Evolutionary conservation across 495 filamentous ascomycete species (phyloP), one percentile per base, ranked within the genome.

Genomic region (Filosporella fistucella): DNA sequence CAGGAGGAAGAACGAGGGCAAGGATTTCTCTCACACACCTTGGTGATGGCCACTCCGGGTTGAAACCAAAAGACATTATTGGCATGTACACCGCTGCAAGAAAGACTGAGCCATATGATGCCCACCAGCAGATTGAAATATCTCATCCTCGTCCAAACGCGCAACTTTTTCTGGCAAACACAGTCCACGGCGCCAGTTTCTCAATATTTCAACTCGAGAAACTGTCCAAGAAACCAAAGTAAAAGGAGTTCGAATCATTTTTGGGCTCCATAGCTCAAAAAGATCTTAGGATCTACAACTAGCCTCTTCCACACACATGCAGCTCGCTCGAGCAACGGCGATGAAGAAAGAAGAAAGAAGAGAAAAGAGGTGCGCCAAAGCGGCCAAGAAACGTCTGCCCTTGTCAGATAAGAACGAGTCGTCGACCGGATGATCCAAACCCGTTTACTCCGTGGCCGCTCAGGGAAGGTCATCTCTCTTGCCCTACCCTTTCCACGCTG

Each of bases 11-110:
- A 13, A 12, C 2, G 20, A 35, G 2, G 2, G 16, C 13, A 2
- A 2, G 4, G 2, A 10, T 14, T 17, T 12, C 23, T 2, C 10
- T 21, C 13, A 36, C 38, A 25, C 16, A 49, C 47, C 26, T 26
- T 49, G 18, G 47, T 49, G 18, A 49, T 43, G 14, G 47, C 14
- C 17, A 25, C 47, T 2, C 30, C 30, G 1, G 47, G 47, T 3
- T 29, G 25, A 26, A 49, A 42, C 28, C 37, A 49, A 1, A 43
- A 34, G 14, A 20, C 20, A 18, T 42, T 18, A 16, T 24, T 16
- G 30, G 21, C 40, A 30, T 29, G 17, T 43, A 25, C 13, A 30
- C 16, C 32, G 18, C 13, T 14, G 12, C n/a, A 17, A 35, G 18
- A n/a, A 35, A 35, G 32, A 17, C 12, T 14, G 13, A 35, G 18